Evolutionary conservation across 2,329 filamentous ascomycete species (phyloP), one percentile per base, ranked within the genome.

Genomic region (Exophiala spinifera): DNA sequence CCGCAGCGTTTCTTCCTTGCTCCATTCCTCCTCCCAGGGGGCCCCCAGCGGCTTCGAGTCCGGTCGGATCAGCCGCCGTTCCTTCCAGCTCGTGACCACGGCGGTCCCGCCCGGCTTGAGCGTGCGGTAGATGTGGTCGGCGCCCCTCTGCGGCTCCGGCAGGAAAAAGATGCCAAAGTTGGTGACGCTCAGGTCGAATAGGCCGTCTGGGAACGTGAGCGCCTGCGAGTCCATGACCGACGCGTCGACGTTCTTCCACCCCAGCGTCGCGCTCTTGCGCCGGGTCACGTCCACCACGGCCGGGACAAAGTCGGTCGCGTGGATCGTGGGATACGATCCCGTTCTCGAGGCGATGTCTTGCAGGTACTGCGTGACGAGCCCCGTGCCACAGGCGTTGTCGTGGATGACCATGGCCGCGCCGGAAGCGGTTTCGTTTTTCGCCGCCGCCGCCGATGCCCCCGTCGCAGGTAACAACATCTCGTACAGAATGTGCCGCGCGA

Each of bases 161-260:
- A 61, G 55, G 37, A 61, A 54, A 46, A 63, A 63, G 40, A 63
- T 31, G 11, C 46, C 57, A 21, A 64, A 59, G 17, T 57, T 61
- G 19, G 61, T 62, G 46, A 60, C 56, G 13, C 46, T 47, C 20
- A 45, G 19, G 46, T 57, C 51, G 51, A 63, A 57, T 10, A 23
- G 28, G 1, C 39, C 31, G 19, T 58, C 51, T 1, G 15, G 49
- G 37, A 61, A 57, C 1, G 20, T 31, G 11, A 63, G 57, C 4
- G 46, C 55, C 14, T 53, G 48, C 19, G 49, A 48, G 34, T 62
- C 55, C 55, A 63, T 59, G 8, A 51, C 25, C 7, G 46, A 49
- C 11, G 57, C 55, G 15, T 55, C 45, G 17, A 62, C 43, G 20
- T 55, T 57, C 4, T 28, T 33, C 40, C 51, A 55, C 6, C 21